Percentiles rank a stretch among this genome's conserved stretches.
These are phyloP conservation scores for Magnolia officinalis DNA, from an alignment of 164 flowering plant species.

Conservation along the genomic window DNA sequence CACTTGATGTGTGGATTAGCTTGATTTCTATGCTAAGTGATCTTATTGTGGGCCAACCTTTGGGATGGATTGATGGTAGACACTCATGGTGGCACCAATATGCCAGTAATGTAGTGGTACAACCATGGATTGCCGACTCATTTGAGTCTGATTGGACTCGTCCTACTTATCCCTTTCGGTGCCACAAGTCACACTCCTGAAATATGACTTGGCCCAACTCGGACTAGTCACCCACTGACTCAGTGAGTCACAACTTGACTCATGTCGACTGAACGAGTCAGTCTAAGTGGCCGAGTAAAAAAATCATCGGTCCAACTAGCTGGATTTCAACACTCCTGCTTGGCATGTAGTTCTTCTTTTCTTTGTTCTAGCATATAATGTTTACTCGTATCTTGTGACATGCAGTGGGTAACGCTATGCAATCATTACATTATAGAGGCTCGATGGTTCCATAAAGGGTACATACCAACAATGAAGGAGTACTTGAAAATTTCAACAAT, in stretches of 20 bases:
- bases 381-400: background rate
- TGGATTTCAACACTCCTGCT: background rate
- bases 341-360: background rate
- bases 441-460: slow-evolving; percentile 32
- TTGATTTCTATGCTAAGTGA: no score
- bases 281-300: no score
- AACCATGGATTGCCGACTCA: background rate
- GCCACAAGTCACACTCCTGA: background rate
- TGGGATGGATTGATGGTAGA: no score
- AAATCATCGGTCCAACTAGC: background rate
- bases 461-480: slow-evolving; percentile 37
- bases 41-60: no score
- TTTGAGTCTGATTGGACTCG: background rate
- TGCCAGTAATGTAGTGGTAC: no score
- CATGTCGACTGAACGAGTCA: no score
- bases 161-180: no score
- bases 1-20: no score
- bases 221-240: no score
- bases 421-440: slow-evolving; percentile 39
- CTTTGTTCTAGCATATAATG: background rate
- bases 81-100: no score
- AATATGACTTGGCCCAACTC: no score
- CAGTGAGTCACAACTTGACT: no score
- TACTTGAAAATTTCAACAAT: slow-evolving; percentile 36
- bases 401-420: slow-evolving; percentile 41